Evolutionary conservation across 2,329 filamentous ascomycete species (phyloP).

Genomic region (Fusarium transvaalense): DNA sequence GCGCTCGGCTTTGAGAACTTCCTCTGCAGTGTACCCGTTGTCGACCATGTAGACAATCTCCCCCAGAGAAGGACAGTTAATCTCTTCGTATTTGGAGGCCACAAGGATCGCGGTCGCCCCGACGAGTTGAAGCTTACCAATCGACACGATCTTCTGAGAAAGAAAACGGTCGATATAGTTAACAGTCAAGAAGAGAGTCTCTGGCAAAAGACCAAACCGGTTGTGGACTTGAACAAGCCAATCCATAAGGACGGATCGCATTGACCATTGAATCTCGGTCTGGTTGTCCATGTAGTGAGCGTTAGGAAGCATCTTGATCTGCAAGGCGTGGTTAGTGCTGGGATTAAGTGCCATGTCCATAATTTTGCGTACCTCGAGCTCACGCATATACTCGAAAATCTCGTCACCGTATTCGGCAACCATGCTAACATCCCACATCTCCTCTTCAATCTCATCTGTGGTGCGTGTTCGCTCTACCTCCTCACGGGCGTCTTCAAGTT

Average conservation of each 20-base stretch:
- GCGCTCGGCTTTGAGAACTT: conserved; percentile 95
- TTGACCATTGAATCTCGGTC: conserved; percentile 98
- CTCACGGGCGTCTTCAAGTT: conserved; percentile 75
- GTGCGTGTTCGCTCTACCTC: conserved; percentile 78
- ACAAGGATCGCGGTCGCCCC: conserved; percentile 96
- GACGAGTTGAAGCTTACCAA: conserved; percentile 94
- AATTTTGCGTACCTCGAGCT: conserved; percentile 77
- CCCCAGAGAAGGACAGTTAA: conserved; percentile 93
- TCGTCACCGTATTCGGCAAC: conserved; percentile 96
- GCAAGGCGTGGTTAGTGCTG: conserved; percentile 43
- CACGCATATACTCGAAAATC: conserved; percentile 92
- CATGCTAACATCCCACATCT: conserved; percentile 95
- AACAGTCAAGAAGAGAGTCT: conserved; percentile 93
- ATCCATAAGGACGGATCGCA: conserved; percentile 97
- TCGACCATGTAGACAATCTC: conserved; percentile 99
- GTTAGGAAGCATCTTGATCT: conserved; percentile 86
- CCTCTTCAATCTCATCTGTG: conserved; percentile 84
- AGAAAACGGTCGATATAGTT: conserved; percentile 99
- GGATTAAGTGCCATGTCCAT: neutral
- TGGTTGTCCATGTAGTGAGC: conserved; percentile 97
- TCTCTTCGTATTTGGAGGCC: conserved; percentile 98
- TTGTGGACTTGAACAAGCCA: conserved; percentile 97
- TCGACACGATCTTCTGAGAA: conserved; percentile 91
- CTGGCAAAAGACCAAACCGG: conserved; percentile 89
- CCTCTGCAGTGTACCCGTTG: conserved; percentile 85